Evolutionary conservation across 768 basidiomycete genomes (phyloP).

Genomic region (Terana coerulea): DNA sequence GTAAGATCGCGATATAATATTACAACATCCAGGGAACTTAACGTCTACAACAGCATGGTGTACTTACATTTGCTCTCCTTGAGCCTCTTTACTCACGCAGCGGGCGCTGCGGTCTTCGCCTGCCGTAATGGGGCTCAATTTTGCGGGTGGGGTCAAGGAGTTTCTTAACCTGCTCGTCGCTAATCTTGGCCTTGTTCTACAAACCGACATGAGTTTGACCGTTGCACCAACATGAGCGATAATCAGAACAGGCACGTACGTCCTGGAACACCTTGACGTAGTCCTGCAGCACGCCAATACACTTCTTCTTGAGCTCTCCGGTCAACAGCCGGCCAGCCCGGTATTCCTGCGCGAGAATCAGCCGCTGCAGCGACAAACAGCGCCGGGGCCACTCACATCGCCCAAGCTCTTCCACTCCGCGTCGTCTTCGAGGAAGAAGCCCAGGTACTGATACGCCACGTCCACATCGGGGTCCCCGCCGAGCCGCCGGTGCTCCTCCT

Average conservation of each 20-base stretch:
- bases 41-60: too few relatives aligned
- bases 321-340: slow-evolving; percentile 84
- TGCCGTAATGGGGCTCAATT: slow-evolving; percentile 59
- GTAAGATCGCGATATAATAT: too few relatives aligned
- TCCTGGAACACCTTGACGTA: slow-evolving; percentile 88
- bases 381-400: slow-evolving; percentile 47
- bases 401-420: slow-evolving; percentile 76
- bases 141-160: slow-evolving; percentile 83
- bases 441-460: slow-evolving; percentile 91
- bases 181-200: slow-evolving; percentile 76
- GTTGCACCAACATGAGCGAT: background rate
- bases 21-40: too few relatives aligned
- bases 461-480: slow-evolving; percentile 96
- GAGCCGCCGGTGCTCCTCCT: slow-evolving; percentile 84
- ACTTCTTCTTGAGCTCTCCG: slow-evolving; percentile 86
- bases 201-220: slow-evolving; percentile 10
- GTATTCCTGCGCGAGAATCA: slow-evolving; percentile 67
- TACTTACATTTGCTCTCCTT: too few relatives aligned
- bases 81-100: background rate
- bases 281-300: slow-evolving; percentile 76
- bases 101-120: slow-evolving; percentile 8
- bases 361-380: background rate
- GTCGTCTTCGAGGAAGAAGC: slow-evolving; percentile 95
- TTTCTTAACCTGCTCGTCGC: slow-evolving; percentile 64
- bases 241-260: slow-evolving; percentile 32